Evolutionary conservation across 495 filamentous ascomycete species (phyloP), one percentile per base, ranked within the genome.

Genomic region (Podospora pseudopauciseta): DNA sequence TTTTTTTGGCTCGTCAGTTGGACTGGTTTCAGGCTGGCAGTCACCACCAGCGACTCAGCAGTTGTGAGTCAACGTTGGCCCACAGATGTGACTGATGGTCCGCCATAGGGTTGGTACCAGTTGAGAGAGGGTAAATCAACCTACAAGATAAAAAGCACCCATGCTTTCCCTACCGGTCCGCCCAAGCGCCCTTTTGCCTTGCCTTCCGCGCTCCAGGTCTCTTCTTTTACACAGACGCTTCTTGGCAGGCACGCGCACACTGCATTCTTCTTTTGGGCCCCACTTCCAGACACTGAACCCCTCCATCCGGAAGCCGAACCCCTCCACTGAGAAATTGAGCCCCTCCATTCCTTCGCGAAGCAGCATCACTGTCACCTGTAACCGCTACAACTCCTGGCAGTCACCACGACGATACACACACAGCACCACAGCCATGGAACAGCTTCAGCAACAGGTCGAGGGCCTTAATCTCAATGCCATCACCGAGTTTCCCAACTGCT

Each of bases 401-500:
- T 18, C 26, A 39, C 30, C 5, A 28, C 61, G 34, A 28, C 61
- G 34, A n/a, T 39, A 63, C 6, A 63, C 34, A 16, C 30, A 19
- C 28, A 23, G 23, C 23, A 13, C n/a, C 11, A 19, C 32, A 3
- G 30, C 72, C 60, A 77, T 78, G 74, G 76, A 78, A 18, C 68
- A 79, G 70, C 76, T 82, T 65, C 72, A 74, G 19, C 67, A 72
- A 60, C 71, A 78, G 74, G 74, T 84, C 60, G 75, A 79, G 20
- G 72, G 77, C 73, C 65, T 82, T 53, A 73, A 68, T 26, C 76
- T 84, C 71, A 76, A 77, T 9, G 73, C 75, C 53, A 64, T 49
- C 60, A 75, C 79, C 34, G 79, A 79, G 63, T 89, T 82, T 69
- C 85, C 86, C 55, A 82, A 81, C 68, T 85, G 83, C 49, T 79